Base-by-base conservation (phyloP, 805 yeast species). In the Suhomyces faveliae region DNA sequence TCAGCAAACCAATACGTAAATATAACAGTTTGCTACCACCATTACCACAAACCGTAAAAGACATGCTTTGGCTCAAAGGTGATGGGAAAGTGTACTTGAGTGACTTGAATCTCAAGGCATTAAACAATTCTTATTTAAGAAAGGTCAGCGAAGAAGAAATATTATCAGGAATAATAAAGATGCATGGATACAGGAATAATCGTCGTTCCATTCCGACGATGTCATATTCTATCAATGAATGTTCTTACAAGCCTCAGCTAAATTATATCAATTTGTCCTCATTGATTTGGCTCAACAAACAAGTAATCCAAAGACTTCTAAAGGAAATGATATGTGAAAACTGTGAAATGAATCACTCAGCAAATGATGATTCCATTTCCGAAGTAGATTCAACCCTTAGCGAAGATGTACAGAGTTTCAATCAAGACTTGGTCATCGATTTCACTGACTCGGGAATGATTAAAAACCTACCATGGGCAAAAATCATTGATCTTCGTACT, bases 381-480 rank as follows among this genome's bases (percentile, higher is more conserved):
- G 45, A 39, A 11, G 38, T n/a, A 6, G 44, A 23, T 17, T 12
- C 40, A 24, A 41, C n/a, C 27, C 40, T 40, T 4, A 35, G 22
- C n/a, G 19, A 21, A 23, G 40, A 12, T 5, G 22, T 17, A 8
- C 21, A 22, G 27, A 29, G 7, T n/a, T 45, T 22, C 43, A 45
- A 46, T 29, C 62, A 57, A 45, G 61, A 66, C 44, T 56, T 68
- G 43, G 24, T 47, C 19, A 49, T 79, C 3, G 75, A 71, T 41
- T 71, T 83, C 13, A 59, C 72, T 4, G 60, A 66, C 20, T 78
- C 84, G 1, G 84, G 84, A 0, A 77, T 79, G 81, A 62, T 64
- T 29, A 70, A 71, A 49, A 63, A 66, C 25, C 62, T 74, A n/a
- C 69, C 61, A 15, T 79, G 84, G 84, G 81, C 77, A 1, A 43